Evolutionary conservation across 768 basidiomycete genomes (phyloP).

Genomic region (Coprinellus micaceus): DNA sequence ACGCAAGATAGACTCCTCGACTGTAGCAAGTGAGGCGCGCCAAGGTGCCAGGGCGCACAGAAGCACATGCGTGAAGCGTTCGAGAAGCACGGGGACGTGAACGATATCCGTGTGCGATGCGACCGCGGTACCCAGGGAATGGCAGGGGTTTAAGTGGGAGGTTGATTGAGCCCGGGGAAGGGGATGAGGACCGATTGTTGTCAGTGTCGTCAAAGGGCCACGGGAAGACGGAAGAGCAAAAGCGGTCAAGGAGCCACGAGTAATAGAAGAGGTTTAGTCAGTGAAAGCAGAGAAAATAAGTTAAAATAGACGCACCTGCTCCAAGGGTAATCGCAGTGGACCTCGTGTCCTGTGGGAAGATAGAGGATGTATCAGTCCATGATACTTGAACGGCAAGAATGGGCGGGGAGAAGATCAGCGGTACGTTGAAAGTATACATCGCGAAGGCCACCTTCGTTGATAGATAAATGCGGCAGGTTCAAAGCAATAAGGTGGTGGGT

Average conservation of each 20-base stretch:
- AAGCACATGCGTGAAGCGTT: background rate
- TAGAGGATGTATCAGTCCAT: too few species aligned
- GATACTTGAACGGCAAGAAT: background rate
- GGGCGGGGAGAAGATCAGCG: background rate
- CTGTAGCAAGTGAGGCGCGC: constrained; percentile 25
- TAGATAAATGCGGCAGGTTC: background rate
- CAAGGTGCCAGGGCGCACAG: background rate
- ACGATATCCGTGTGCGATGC: too few species aligned
- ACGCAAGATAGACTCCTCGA: constrained; percentile 70
- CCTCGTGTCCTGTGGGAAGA: constrained; percentile 55
- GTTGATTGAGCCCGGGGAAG: background rate
- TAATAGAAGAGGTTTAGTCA: background rate
- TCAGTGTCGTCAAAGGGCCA: background rate
- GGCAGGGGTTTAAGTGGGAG: background rate
- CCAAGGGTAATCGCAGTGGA: constrained; percentile 69
- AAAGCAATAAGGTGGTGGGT: background rate
- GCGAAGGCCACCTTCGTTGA: background rate
- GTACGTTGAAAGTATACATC: background rate
- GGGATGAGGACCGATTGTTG: background rate
- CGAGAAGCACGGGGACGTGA: background rate
- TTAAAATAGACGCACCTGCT: constrained; percentile 45
- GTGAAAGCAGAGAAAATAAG: constrained; percentile 1
- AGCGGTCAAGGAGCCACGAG: background rate
- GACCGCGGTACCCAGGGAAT: too few species aligned
- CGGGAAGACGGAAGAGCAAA: background rate